Evolutionary conservation across 768 basidiomycete genomes (phyloP).

Genomic region (Podaxis sp.): DNA sequence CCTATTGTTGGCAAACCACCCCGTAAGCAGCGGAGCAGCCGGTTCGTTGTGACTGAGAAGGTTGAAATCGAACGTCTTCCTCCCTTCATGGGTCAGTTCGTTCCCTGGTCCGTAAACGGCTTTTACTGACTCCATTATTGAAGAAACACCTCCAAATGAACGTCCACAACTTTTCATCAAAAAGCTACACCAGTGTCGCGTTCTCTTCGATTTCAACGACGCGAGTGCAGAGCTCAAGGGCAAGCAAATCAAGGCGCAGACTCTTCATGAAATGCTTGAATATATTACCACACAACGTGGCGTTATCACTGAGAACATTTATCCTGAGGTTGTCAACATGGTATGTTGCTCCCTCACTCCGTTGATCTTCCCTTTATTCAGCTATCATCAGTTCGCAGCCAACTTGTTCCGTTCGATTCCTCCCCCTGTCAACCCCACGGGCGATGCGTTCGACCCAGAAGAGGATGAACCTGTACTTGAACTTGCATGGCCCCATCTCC

Average conservation of each 20-base stretch:
- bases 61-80: conserved; percentile 95
- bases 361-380: conserved; percentile 17
- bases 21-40: conserved; percentile 94
- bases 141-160: conserved; percentile 88
- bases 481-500: conserved; percentile 98
- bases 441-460: conserved; percentile 98
- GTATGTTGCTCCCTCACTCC: conserved; percentile 42
- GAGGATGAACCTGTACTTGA: conserved; percentile 99
- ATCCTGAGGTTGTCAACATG: conserved; percentile 99
- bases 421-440: conserved; percentile 96
- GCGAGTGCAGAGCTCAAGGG: conserved; percentile 93
- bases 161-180: conserved; percentile 89
- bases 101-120: not conserved
- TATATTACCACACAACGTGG: conserved; percentile 97
- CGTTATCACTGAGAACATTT: conserved; percentile 95
- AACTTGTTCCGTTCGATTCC: conserved; percentile 99
- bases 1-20: conserved; percentile 96
- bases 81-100: conserved; percentile 74
- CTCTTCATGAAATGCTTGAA: conserved; percentile 97
- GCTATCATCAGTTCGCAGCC: conserved; percentile 78
- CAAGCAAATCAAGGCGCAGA: conserved; percentile 98
- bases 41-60: conserved; percentile 94
- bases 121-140: conserved; percentile 15
- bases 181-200: conserved; percentile 95
- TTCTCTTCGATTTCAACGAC: conserved; percentile 98